These are phyloP conservation scores for Tricholoma hemisulphureum DNA, from an alignment of 768 basidiomycete species.

Conservation along the genomic window DNA sequence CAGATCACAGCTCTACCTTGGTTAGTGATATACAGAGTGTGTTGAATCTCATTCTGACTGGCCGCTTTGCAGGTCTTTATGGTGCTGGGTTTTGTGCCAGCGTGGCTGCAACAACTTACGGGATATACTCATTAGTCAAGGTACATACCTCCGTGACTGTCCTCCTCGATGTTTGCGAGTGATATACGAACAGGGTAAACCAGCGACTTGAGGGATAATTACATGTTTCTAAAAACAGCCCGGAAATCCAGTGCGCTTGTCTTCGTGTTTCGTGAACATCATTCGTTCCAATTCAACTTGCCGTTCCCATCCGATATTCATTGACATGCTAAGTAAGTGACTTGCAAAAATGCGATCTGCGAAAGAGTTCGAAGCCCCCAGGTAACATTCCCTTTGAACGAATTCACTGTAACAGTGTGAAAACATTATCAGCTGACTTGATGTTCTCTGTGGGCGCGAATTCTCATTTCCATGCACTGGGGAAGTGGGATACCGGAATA, in stretches of 20 bases:
- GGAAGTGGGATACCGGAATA: no score
- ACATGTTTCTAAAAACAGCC: neutral
- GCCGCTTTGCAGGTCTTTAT: slow-evolving; percentile 47
- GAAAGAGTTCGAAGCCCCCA: no score
- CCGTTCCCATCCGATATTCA: no score
- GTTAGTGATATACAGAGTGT: slow-evolving; percentile 36
- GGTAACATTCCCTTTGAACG: no score
- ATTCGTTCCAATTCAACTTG: neutral
- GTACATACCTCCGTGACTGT: slow-evolving; percentile 28
- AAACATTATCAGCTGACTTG: no score
- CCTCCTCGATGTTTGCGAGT: neutral
- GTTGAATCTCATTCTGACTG: neutral
- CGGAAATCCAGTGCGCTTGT: neutral
- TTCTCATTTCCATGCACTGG: no score
- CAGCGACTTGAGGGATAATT: slow-evolving; percentile 1
- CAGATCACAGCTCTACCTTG: slow-evolving; percentile 61
- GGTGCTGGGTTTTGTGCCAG: slow-evolving; percentile 52
- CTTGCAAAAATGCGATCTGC: no score
- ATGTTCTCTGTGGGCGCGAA: no score
- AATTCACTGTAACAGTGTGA: no score
- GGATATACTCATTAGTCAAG: slow-evolving; percentile 45
- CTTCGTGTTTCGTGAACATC: neutral
- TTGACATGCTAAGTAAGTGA: no score
- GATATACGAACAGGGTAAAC: slow-evolving; percentile 15
- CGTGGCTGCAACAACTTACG: slow-evolving; percentile 51